These are phyloP conservation scores for Colletotrichum somersetense DNA, from an alignment of 2,329 filamentous ascomycete genomes.

Conservation along the genomic window DNA sequence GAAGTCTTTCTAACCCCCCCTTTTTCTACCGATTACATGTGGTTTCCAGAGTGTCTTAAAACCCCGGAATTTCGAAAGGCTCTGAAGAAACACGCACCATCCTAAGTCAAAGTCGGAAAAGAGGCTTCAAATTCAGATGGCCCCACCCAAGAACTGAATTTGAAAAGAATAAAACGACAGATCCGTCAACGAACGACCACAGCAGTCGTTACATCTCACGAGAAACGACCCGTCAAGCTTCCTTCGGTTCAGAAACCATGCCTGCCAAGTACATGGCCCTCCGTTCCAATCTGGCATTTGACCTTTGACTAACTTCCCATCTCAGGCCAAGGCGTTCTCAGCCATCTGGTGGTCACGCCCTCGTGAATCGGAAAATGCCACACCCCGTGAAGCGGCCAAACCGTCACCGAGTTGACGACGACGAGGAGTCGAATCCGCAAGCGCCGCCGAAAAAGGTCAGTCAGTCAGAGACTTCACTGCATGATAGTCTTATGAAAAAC, in stretches of 20 bases:
- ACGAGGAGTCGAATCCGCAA: rapidly evolving
- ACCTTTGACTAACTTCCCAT: background rate
- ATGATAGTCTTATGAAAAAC: background rate
- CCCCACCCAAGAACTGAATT: background rate
- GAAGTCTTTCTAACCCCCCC: no score
- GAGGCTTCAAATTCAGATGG: rapidly evolving
- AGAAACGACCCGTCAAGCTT: no score
- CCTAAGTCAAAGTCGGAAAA: background rate
- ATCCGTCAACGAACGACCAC: background rate
- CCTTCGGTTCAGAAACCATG: background rate
- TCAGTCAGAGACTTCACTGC: rapidly evolving
- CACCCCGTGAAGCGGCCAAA: background rate
- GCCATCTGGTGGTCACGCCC: background rate
- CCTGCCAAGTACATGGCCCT: background rate
- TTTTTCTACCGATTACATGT: no score
- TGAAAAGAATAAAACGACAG: background rate
- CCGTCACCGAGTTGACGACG: rapidly evolving
- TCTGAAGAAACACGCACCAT: no score
- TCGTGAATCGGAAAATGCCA: rapidly evolving
- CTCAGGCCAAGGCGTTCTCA: background rate
- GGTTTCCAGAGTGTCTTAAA: no score
- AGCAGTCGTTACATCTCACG: background rate
- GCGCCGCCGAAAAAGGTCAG: background rate
- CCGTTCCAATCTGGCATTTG: background rate
- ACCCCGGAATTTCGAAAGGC: no score